Evolutionary conservation across 1,139 yeast species (phyloP).

Genomic region (Torulaspora globosa): DNA sequence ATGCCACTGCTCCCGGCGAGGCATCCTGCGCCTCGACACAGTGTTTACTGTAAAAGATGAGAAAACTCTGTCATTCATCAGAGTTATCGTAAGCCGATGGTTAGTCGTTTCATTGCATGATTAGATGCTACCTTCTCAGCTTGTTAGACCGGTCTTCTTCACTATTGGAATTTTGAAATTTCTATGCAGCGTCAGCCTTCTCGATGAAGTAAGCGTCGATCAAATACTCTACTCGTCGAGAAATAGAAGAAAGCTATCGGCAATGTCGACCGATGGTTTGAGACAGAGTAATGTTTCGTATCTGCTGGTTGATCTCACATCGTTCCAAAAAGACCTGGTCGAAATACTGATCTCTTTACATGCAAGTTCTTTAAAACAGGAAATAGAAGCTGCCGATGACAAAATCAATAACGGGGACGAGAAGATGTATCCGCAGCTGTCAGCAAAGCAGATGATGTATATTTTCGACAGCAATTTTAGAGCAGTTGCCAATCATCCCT

Average conservation of each 20-base stretch:
- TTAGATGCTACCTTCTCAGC: neutral
- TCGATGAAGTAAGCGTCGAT: constrained; percentile 1
- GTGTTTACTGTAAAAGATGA: no score
- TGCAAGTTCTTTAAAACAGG: constrained; percentile 42
- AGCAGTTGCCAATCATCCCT: constrained; percentile 58
- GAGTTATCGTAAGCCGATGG: neutral
- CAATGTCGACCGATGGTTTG: neutral
- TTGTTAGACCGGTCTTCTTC: neutral
- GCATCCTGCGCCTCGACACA: no score
- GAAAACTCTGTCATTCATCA: no score
- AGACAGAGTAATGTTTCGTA: constrained; percentile 38
- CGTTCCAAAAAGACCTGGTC: constrained; percentile 52
- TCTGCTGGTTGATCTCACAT: constrained; percentile 54
- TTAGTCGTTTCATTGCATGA: neutral
- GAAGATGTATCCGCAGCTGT: constrained; percentile 22
- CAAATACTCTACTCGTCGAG: neutral
- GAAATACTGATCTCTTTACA: constrained; percentile 54
- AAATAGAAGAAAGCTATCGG: neutral
- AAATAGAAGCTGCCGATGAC: constrained; percentile 21
- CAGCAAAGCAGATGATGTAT: constrained; percentile 37
- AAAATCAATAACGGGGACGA: constrained; percentile 16
- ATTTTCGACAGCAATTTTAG: constrained; percentile 50
- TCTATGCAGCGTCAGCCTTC: neutral
- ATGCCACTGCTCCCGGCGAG: no score
- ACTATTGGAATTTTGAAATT: neutral